Evolutionary conservation across 805 yeast species (phyloP), one percentile per base, ranked within the genome.

Genomic region (Jamesozyma piceae): DNA sequence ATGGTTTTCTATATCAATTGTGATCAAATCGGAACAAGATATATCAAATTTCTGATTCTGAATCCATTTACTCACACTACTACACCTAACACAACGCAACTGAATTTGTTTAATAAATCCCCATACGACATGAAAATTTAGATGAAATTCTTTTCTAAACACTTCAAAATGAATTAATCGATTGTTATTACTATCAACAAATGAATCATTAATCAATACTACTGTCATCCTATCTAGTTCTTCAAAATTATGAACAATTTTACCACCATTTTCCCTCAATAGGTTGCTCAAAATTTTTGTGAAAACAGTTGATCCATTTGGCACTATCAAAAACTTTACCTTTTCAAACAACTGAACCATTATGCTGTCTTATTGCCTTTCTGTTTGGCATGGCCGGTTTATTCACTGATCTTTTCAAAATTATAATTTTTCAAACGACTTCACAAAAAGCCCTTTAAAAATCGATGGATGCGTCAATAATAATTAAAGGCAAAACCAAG

Each of bases 191-290:
- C 38, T 37, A 26, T 42, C 48, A 4, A 60, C 46, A 45, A 46
- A 61, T 2, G 62, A 44, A 38, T 58, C 58, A 39, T 54, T 54
- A 3, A 61, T 43, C 18, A 61, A 29, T 3, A 53, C 47, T 2
- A 52, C 32, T 2, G 49, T 47, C 2, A 36, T 13, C 5, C 35
- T 19, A 31, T 49, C 44, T 1, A 47, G 22, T 11, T 42, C 39
- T 15, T 38, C 40, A 9, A 32, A 17, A 10, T 36, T n/a, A 1
- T 43, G 27, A 10, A 51, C 30, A 4, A 54, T 31, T 10, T 15
- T 18, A 3, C 62, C 64, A 13, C 58, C 63, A 42, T 58, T 49
- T 1, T 40, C 20, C 14, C 33, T 29, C 2, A 60, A 47, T 19
- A 57, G 26, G 14, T 48, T 32, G 2, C 45, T 36, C 20, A 55